Conservation (phyloP, 2,329 filamentous ascomycete species). For the Aureobasidium melanogenum region DNA sequence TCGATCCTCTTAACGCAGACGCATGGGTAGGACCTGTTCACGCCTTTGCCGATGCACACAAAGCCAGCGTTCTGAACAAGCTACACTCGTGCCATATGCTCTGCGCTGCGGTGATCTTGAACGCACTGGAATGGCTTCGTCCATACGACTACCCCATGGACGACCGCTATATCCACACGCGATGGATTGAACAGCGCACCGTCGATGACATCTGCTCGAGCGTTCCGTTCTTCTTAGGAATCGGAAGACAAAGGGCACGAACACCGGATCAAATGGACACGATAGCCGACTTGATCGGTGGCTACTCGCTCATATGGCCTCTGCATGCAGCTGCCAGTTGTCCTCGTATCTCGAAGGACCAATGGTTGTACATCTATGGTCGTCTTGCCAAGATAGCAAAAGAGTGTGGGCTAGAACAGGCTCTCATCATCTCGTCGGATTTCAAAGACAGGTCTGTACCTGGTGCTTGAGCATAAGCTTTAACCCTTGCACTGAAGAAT, state of each 20-base stretch:
- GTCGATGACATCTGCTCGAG: slow-evolving; percentile 13
- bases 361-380: slow-evolving; percentile 5
- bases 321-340: not conserved
- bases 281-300: slow-evolving; percentile 8
- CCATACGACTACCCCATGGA: slow-evolving; percentile 2
- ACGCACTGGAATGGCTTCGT: slow-evolving; percentile 4
- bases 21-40: slow-evolving; percentile 10
- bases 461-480: not conserved
- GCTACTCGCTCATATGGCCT: slow-evolving; percentile 11
- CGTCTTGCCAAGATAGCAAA: slow-evolving; percentile 5
- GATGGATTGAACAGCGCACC: slow-evolving; percentile 5
- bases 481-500: too few species aligned
- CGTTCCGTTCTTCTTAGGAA: slow-evolving; percentile 5
- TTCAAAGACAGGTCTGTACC: not conserved
- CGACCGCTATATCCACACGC: slow-evolving; percentile 4
- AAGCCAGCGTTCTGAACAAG: slow-evolving; percentile 9
- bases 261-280: slow-evolving; percentile 8
- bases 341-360: not conserved
- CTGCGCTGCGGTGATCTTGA: not conserved
- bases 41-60: not conserved
- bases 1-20: not conserved
- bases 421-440: not conserved
- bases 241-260: not conserved
- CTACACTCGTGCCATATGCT: slow-evolving; percentile 2
- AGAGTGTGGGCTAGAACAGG: slow-evolving; percentile 6